Conservation (phyloP, 352 stramenopile species). For the Blastocystis sp. region DNA sequence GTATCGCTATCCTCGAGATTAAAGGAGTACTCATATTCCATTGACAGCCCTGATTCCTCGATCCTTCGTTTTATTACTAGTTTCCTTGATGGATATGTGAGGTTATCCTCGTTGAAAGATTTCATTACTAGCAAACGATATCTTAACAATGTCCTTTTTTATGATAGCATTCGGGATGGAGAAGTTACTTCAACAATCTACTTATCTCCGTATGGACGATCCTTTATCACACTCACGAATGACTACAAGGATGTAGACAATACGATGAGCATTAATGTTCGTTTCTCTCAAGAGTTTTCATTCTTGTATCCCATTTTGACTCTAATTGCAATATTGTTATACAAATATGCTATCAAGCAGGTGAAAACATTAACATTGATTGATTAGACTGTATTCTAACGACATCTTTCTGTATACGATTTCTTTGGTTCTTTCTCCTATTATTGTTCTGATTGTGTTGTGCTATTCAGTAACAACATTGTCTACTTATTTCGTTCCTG, state of each 20-base stretch:
- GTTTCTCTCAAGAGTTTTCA: slow-evolving; percentile 26
- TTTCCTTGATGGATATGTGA: background rate
- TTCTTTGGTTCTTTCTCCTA: background rate
- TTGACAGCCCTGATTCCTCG: slow-evolving; percentile 54
- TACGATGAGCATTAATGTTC: background rate
- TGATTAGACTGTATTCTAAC: slow-evolving; percentile 23
- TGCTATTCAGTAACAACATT: background rate
- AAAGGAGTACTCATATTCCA: slow-evolving; percentile 51
- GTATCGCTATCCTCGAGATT: slow-evolving; percentile 10
- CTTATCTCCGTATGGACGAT: slow-evolving; percentile 44
- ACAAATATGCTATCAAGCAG: slow-evolving; percentile 12
- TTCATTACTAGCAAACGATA: slow-evolving; percentile 2
- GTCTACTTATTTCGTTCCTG: background rate
- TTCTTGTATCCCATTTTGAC: background rate
- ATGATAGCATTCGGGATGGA: slow-evolving; percentile 8
- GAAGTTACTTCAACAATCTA: slow-evolving; percentile 37
- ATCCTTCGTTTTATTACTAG: slow-evolving; percentile 21
- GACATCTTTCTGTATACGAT: slow-evolving; percentile 16
- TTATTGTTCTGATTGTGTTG: background rate
- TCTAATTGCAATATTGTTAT: background rate
- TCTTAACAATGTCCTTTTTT: slow-evolving; percentile 19
- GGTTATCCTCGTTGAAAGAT: background rate
- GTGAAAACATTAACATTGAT: background rate
- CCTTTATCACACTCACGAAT: slow-evolving; percentile 28
- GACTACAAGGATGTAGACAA: slow-evolving; percentile 46